Base-by-base conservation (phyloP, 371 early-diverging fungal species). In the Mucor mucedo region DNA sequence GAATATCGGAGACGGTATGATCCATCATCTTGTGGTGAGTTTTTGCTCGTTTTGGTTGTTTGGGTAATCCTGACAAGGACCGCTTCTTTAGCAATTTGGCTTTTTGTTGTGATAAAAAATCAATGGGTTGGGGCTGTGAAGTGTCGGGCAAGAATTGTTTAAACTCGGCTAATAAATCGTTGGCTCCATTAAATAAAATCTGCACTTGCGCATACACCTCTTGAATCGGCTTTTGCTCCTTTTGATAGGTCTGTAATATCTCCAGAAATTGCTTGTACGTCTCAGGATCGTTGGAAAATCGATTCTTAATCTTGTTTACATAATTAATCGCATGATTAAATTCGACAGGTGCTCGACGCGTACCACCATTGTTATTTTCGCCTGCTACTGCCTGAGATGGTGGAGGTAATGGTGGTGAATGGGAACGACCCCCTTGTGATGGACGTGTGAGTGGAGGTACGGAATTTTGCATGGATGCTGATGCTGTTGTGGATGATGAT, bases 241-340 rank as follows among this genome's bases (percentile, higher is more conserved):
- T 89, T 69, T 95, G 95, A 69, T 96, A 98, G 1, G 91, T 92
- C 72, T 95, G 94, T 55, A 98, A 69, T 21, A 97, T 94, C 65
- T 96, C 97, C 56, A 98, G 66, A 67, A 98, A 98, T 67, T 92
- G 89, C 67, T 92, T 92, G 77, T 98, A 98, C 5, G 87, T 91
- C 28, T 96, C 98, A 3, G 68, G 63, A 58, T 95, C 91, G 33
- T 83, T 81, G 2, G 88, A 67, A 70, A 94, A 98, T 4, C 95
- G 90, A 62, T 90, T 94, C 87, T 97, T 97, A 71, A 97, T 95
- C 78, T 97, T 97, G 80, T 96, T 95, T 21, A 98, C 96, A 75
- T 95, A 98, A 71, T 90, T 94, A 52, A 97, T 97, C 3, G 97
- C 98, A 68, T 95, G 94, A 62, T 93, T 90, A 71, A 98, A 97